Evolutionary conservation across 2,329 filamentous ascomycete species (phyloP).

Genomic region (Talaromyces piceae): DNA sequence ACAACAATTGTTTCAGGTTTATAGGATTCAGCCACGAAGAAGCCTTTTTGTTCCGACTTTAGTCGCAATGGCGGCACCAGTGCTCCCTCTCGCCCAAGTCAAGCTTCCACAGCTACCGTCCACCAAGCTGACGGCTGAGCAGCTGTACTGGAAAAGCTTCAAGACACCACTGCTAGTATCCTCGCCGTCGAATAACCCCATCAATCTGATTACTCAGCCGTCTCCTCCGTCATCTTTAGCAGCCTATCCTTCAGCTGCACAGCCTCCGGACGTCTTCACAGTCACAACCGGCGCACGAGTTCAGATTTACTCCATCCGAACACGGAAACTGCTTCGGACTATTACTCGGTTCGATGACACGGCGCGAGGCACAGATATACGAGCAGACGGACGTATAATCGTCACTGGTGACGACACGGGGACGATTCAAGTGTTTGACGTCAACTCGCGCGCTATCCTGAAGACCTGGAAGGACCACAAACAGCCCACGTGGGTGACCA

Average conservation of each 20-base stretch:
- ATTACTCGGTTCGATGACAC: constrained; percentile 91
- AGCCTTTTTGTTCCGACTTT: not conserved
- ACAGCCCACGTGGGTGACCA: constrained; percentile 85
- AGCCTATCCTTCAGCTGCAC: constrained; percentile 36
- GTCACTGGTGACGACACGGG: constrained; percentile 89
- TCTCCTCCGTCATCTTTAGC: constrained; percentile 39
- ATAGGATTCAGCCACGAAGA: not conserved
- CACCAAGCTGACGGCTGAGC: constrained; percentile 72
- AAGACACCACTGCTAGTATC: constrained; percentile 84
- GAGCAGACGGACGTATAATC: constrained; percentile 79
- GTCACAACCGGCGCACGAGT: constrained; percentile 91
- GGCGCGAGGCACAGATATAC: constrained; percentile 80
- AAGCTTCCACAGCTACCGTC: constrained; percentile 78
- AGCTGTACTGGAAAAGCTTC: constrained; percentile 94
- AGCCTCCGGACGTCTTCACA: constrained; percentile 60
- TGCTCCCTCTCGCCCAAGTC: constrained; percentile 69
- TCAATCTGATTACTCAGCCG: constrained; percentile 82
- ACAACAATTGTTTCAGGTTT: not conserved
- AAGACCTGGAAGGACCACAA: constrained; percentile 94
- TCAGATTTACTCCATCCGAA: constrained; percentile 88
- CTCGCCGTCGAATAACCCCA: constrained; percentile 79
- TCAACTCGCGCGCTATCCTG: constrained; percentile 79
- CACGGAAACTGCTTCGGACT: constrained; percentile 84
- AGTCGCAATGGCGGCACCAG: constrained; percentile 70
- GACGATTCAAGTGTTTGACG: constrained; percentile 90